A percentile compares a stretch with the other conserved stretches of the same genome.
These are phyloP conservation scores for Penicillium dipodomyicola DNA, from an alignment of 495 filamentous ascomycete species.

Conservation along the genomic window DNA sequence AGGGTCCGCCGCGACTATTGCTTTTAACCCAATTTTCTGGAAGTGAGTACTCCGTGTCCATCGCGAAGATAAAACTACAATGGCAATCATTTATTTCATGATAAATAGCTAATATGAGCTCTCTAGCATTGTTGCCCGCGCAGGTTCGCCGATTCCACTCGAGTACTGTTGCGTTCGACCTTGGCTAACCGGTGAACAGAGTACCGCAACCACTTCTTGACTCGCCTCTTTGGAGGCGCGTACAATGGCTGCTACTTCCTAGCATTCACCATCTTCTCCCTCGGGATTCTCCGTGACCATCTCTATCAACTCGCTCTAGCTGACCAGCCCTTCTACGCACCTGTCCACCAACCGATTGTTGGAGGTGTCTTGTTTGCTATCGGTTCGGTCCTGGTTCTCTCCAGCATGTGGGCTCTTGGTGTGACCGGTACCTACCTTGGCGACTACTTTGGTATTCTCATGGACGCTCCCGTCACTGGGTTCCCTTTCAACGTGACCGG, in stretches of 20 bases:
- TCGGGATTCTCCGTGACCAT: constrained; percentile 83
- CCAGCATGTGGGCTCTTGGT: constrained; percentile 88
- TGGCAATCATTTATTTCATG: neutral
- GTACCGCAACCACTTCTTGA: constrained; percentile 85
- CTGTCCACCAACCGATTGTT: constrained; percentile 67
- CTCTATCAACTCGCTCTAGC: constrained; percentile 50
- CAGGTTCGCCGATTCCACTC: constrained; percentile 35
- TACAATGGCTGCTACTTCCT: constrained; percentile 87
- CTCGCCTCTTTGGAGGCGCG: constrained; percentile 79
- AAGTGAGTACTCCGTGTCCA: constrained; percentile 41
- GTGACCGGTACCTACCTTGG: constrained; percentile 96
- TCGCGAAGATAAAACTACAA: neutral
- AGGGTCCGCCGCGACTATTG: constrained; percentile 51
- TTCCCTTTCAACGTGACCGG: constrained; percentile 94
- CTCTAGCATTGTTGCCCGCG: constrained; percentile 46
- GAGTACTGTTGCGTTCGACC: constrained; percentile 3
- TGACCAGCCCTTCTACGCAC: constrained; percentile 44
- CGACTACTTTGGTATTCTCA: constrained; percentile 97
- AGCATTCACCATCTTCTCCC: constrained; percentile 80
- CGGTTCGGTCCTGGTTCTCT: constrained; percentile 84
- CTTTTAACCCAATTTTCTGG: constrained; percentile 58
- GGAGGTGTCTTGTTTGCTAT: constrained; percentile 66
- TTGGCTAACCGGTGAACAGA: constrained; percentile 53
- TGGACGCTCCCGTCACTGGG: constrained; percentile 87
- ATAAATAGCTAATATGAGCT: constrained; percentile 1